Evolutionary conservation across 345 rosid genomes (phyloP).

Genomic region (Eucalyptus tenuipes): DNA sequence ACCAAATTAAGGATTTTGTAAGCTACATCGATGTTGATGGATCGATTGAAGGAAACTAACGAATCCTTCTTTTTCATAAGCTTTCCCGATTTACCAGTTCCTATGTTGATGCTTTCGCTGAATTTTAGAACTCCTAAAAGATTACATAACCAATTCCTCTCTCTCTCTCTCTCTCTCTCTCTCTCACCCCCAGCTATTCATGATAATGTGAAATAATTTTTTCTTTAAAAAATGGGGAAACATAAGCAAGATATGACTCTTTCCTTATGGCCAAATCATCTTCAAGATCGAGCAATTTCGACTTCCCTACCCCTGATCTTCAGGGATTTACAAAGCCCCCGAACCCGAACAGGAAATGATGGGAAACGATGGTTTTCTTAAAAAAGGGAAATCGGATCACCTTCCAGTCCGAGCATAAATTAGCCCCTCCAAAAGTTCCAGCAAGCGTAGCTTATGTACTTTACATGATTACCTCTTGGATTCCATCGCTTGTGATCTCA

Average conservation of each 20-base stretch:
- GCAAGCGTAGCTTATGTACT: neutral
- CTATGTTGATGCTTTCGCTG: neutral
- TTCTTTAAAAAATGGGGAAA: neutral
- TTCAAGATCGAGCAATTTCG: neutral
- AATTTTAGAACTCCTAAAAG: neutral
- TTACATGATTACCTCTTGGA: neutral
- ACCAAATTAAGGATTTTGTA: neutral
- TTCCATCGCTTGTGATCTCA: neutral
- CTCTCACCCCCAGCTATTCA: neutral
- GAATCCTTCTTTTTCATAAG: neutral
- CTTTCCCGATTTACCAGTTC: neutral
- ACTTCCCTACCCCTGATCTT: neutral
- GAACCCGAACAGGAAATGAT: neutral
- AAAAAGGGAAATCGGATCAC: neutral
- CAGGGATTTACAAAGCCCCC: neutral
- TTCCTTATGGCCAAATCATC: neutral
- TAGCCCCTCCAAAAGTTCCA: neutral
- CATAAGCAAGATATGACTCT: neutral
- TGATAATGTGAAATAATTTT: neutral
- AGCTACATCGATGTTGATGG: neutral
- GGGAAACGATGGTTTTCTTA: neutral
- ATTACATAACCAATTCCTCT: too few relatives aligned
- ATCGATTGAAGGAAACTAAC: neutral
- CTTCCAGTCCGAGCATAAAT: neutral
- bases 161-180: too few relatives aligned